phyloP scores from a whole-genome alignment of 768 basidiomycete genomes.

The Collybiopsis confluens region DNA sequence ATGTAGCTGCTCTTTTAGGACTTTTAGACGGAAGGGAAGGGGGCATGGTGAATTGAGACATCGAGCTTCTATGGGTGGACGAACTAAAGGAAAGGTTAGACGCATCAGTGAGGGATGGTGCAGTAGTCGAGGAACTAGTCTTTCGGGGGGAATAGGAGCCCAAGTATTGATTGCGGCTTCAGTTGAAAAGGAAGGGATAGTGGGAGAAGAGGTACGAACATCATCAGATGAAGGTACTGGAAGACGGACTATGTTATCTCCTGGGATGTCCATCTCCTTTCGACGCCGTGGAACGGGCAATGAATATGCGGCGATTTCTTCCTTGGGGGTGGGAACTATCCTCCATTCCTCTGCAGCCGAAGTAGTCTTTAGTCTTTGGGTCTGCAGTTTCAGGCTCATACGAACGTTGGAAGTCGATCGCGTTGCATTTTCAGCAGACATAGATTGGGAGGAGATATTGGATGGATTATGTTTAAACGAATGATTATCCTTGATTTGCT shows the following conservation, averaged over 20 bases:
- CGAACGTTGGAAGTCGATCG: neutral
- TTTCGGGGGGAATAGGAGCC: conserved; percentile 1
- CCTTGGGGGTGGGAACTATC: conserved; percentile 28
- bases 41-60: conserved; percentile 20
- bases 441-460: neutral
- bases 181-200: conserved; percentile 49
- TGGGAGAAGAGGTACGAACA: conserved; percentile 29
- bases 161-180: conserved; percentile 44
- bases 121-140: neutral
- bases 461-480: no score
- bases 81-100: neutral
- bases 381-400: neutral
- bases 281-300: conserved; percentile 37
- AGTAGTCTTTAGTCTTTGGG: neutral
- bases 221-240: neutral
- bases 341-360: conserved; percentile 26
- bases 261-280: conserved; percentile 1
- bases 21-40: conserved; percentile 19
- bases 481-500: neutral
- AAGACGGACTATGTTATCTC: neutral
- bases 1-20: conserved; percentile 10
- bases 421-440: neutral
- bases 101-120: conserved; percentile 15
- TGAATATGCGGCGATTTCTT: conserved; percentile 26
- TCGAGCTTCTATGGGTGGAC: neutral